Percentiles rank a stretch among this genome's conserved stretches.
phyloP scores from a whole-genome alignment of 805 yeast genomes.

The Yarrowia sp. region DNA sequence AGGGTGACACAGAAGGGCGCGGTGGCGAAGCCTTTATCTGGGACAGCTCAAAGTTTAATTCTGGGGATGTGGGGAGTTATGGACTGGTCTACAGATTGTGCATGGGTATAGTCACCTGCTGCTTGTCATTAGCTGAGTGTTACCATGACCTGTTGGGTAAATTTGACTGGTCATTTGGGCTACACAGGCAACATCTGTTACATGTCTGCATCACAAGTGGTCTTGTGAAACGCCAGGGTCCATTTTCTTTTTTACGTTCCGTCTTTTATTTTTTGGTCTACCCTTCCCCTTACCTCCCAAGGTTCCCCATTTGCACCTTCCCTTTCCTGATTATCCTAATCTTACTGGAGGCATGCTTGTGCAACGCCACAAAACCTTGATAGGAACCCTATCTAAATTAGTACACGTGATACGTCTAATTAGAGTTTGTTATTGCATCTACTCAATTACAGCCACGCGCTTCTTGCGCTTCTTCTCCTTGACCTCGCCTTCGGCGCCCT shows the following conservation, averaged over 20 bases:
- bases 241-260: not conserved
- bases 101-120: not conserved
- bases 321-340: not conserved
- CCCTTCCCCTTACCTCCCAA: not conserved
- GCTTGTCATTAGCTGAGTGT: not conserved
- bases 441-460: constrained; percentile 26
- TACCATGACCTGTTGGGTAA: not conserved
- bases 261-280: not conserved
- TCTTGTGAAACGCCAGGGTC: not conserved
- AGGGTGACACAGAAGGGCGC: not conserved
- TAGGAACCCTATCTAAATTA: constrained; percentile 11
- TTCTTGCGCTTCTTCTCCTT: constrained; percentile 26
- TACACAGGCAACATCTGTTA: too few relatives aligned
- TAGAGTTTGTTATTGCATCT: not conserved
- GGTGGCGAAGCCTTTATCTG: constrained; percentile 14
- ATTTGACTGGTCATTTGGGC: not conserved
- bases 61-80: not conserved
- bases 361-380: constrained; percentile 16
- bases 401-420: not conserved
- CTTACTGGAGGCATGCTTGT: constrained; percentile 15
- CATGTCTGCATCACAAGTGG: not conserved
- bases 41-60: not conserved
- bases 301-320: constrained; percentile 6
- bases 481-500: constrained; percentile 1
- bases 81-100: not conserved